Base-by-base conservation (phyloP, 2,329 filamentous ascomycete species). In the Aspergillaceae sp. region DNA sequence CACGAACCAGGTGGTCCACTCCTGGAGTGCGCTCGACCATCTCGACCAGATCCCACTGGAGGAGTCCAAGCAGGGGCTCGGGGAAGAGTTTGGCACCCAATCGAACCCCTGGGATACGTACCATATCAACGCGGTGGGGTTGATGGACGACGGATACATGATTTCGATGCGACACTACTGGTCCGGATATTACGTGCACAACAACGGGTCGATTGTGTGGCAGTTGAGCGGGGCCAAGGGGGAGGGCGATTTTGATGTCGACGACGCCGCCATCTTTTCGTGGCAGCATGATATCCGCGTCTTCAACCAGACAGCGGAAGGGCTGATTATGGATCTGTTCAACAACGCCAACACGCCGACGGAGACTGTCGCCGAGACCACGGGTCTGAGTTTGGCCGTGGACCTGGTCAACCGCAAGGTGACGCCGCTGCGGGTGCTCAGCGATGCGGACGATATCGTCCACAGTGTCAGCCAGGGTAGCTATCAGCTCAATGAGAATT, bases 251-350 rank as follows among this genome's bases (percentile, higher is more conserved):
- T 63, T 63, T 37, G 42, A 51, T 32, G 51, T 53, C 19, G 56
- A 56, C 33, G 47, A 53, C 30, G 34, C 37, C 30, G 51, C 41
- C 30, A 42, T 42, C 26, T 62, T 58, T 47, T 57, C 60, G 27
- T 65, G 62, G 62, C 62, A 65, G 51, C 63, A 66, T 41, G 56
- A 65, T 48, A 63, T 66, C 7, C 64, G 67, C 33, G 46, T 67
- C 41, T 61, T 58, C 51, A 62, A 64, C 48, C 51, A 62, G 38
- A 63, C 66, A 32, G 55, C 59, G 29, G 57, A 60, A 4, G 58
- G 59, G 19, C 52, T 67, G 42, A 52, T 60, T 7, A 45, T 69
- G 11, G 59, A 51, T 37, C 46, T 62, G 43, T 63, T 64, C 47
- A 64, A 64, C 49, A 62, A 65, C 34, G 56, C 55, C 44, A 60